These are phyloP conservation scores for Pugionium dolabratum DNA, from an alignment of 345 rosid species.

Conservation along the genomic window DNA sequence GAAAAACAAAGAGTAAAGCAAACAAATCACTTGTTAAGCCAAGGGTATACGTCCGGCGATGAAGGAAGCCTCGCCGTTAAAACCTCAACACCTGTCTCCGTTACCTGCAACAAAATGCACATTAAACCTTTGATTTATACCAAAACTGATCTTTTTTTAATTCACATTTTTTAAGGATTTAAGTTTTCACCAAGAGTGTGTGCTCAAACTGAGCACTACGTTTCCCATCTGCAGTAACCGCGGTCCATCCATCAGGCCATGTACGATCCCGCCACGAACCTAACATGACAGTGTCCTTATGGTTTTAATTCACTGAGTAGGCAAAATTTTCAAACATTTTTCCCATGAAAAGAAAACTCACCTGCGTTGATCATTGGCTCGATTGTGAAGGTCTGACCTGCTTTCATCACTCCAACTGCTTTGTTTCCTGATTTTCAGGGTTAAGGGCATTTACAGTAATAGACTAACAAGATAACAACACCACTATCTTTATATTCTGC, in stretches of 20 bases:
- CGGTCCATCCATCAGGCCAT: constrained; percentile 99
- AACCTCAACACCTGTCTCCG: constrained; percentile 90
- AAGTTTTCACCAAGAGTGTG: constrained; percentile 69
- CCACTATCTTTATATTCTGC: background rate
- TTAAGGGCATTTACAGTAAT: constrained; percentile 43
- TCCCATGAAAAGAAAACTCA: constrained; percentile 21
- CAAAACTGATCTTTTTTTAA: background rate
- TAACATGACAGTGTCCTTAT: constrained; percentile 26
- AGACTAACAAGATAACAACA: constrained; percentile 9
- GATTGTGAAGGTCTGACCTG: constrained; percentile 92
- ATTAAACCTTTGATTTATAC: background rate
- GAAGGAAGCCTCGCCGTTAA: constrained; percentile 84
- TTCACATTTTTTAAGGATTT: background rate
- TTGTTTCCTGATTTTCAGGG: constrained; percentile 66
- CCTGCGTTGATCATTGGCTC: constrained; percentile 99
- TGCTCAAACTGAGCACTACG: constrained; percentile 99
- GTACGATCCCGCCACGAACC: constrained; percentile 85
- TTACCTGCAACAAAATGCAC: constrained; percentile 55
- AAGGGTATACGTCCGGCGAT: constrained; percentile 73
- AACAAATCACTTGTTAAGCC: constrained; percentile 51
- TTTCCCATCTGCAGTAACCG: constrained; percentile 89
- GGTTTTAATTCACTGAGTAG: background rate
- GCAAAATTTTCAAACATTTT: background rate
- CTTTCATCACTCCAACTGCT: constrained; percentile 97
- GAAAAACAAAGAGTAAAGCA: background rate